Evolutionary conservation across 768 basidiomycete genomes (phyloP).

Genomic region (Mycena amicta): DNA sequence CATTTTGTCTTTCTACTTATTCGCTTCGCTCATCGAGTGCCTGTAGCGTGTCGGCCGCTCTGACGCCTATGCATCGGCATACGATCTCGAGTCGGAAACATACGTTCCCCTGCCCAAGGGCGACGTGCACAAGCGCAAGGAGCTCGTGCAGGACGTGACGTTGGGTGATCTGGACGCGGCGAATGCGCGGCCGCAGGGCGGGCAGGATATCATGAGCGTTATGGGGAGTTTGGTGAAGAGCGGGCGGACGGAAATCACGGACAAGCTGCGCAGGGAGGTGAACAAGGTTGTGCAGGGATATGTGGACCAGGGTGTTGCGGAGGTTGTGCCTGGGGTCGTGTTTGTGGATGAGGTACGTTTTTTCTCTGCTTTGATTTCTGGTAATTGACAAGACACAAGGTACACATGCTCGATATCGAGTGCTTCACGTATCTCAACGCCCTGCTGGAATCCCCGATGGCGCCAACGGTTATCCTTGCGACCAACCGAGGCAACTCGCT

Average conservation of each 20-base stretch:
- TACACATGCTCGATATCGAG: conserved; percentile 99
- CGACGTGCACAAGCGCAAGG: conserved; percentile 94
- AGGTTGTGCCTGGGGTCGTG: conserved; percentile 95
- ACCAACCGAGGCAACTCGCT: conserved; percentile 93
- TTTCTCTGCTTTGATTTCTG: conserved; percentile 1
- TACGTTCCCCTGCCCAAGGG: conserved; percentile 98
- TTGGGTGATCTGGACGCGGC: conserved; percentile 95
- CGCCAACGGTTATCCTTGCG: conserved; percentile 95
- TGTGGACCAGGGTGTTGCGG: conserved; percentile 97
- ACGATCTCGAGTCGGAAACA: conserved; percentile 97
- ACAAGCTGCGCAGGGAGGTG: conserved; percentile 92
- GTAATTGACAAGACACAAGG: too few species aligned
- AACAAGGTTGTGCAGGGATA: conserved; percentile 98
- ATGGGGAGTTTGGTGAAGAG: conserved; percentile 92
- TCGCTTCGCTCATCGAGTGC: conserved; percentile 1
- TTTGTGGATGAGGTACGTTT: conserved; percentile 91
- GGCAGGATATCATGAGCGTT: conserved; percentile 98
- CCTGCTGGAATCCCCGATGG: conserved; percentile 93
- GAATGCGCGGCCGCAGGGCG: conserved; percentile 93
- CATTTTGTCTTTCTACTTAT: neutral
- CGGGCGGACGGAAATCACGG: conserved; percentile 93
- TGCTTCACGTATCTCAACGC: conserved; percentile 99
- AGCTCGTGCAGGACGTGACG: conserved; percentile 93
- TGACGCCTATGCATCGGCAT: conserved; percentile 96
- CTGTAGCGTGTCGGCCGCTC: conserved; percentile 89